Conservation (phyloP, 2,329 filamentous ascomycete genomes). For the Setomelanomma holmii region DNA sequence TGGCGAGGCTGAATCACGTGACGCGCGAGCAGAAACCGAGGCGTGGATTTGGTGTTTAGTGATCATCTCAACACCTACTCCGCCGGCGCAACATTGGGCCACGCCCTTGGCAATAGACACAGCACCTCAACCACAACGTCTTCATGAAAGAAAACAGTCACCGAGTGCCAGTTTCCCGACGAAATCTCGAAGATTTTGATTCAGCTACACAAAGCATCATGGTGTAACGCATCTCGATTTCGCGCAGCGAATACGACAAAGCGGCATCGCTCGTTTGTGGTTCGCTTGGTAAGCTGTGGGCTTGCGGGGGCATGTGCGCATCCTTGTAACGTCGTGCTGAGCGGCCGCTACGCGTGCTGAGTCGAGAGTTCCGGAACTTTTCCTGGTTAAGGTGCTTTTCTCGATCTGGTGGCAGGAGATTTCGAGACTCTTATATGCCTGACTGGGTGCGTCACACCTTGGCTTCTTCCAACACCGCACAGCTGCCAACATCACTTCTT, state of each 20-base stretch:
- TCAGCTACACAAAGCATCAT: not conserved
- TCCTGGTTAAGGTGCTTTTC: not conserved
- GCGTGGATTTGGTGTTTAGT: not conserved
- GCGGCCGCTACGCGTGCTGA: not conserved
- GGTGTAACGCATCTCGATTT: too few relatives aligned
- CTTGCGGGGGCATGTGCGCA: not conserved
- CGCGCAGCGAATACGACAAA: too few relatives aligned
- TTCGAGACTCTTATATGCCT: not conserved
- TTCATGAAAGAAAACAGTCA: too few relatives aligned
- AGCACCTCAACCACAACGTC: too few relatives aligned
- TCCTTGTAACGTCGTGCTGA: not conserved
- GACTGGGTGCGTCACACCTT: not conserved
- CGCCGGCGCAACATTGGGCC: not conserved
- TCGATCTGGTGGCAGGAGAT: not conserved
- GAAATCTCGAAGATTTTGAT: not conserved
- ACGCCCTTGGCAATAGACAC: too few relatives aligned
- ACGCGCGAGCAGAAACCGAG: not conserved
- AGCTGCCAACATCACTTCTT: not conserved
- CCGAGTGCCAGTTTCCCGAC: not conserved
- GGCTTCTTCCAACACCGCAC: not conserved
- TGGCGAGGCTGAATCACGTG: not conserved
- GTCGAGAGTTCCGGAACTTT: not conserved
- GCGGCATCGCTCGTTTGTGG: not conserved
- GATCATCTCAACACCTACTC: not conserved
- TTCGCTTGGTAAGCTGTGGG: not conserved